Evolutionary conservation across 2,329 filamentous ascomycete species (phyloP).

Genomic region (Gaeumannomyces sp.): DNA sequence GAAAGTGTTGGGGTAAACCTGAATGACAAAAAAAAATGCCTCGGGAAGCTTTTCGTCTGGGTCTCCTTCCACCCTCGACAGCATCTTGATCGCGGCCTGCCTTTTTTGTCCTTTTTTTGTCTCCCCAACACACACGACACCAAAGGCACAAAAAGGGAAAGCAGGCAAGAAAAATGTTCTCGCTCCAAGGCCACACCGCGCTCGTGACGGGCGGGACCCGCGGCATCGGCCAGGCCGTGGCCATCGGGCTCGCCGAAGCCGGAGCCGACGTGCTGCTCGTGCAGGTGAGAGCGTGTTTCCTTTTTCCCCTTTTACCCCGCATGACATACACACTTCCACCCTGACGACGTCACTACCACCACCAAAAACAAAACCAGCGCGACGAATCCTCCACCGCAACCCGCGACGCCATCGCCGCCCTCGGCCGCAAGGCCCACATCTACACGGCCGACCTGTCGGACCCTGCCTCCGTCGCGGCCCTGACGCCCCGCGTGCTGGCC

Average conservation of each 20-base stretch:
- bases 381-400: slow-evolving; percentile 40
- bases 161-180: slow-evolving; percentile 36
- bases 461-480: slow-evolving; percentile 49
- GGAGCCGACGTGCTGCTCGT: slow-evolving; percentile 51
- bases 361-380: slow-evolving; percentile 19
- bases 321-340: not conserved
- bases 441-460: slow-evolving; percentile 66
- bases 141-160: slow-evolving; percentile 8
- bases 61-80: too few species aligned
- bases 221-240: slow-evolving; percentile 52
- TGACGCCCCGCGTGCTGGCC: slow-evolving; percentile 55
- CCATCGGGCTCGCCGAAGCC: slow-evolving; percentile 51
- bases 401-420: slow-evolving; percentile 53
- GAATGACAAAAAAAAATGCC: too few species aligned
- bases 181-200: slow-evolving; percentile 49
- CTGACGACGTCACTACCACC: not conserved
- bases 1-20: too few species aligned
- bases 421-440: slow-evolving; percentile 61
- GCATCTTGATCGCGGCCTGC: too few species aligned
- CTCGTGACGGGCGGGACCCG: slow-evolving; percentile 52
- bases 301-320: not conserved
- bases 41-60: too few species aligned
- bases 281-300: slow-evolving; percentile 31
- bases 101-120: too few species aligned
- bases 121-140: too few species aligned